These are phyloP conservation scores for Vitis riparia DNA, from an alignment of 164 flowering plant species.

Conservation along the genomic window DNA sequence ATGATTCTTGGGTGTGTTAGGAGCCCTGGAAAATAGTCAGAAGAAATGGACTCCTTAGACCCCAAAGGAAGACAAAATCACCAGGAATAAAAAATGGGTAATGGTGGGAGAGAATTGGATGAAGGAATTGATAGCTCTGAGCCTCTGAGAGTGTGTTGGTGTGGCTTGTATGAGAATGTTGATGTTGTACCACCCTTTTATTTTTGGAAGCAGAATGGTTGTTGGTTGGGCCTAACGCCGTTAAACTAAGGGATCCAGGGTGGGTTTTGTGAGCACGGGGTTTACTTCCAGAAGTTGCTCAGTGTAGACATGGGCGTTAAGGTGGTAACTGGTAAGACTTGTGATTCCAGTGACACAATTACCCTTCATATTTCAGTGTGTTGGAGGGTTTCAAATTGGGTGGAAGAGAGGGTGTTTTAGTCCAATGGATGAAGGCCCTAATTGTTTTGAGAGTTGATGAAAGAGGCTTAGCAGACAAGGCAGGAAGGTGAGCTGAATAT, in stretches of 20 bases:
- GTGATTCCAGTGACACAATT: not conserved
- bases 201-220: slow-evolving; percentile 20
- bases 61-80: not conserved
- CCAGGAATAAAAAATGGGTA: not conserved
- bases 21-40: slow-evolving; percentile 10
- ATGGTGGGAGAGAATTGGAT: not conserved
- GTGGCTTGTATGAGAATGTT: slow-evolving; percentile 33
- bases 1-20: not conserved
- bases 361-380: not conserved
- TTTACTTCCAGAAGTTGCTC: slow-evolving; percentile 17
- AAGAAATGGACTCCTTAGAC: not conserved
- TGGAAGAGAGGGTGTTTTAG: slow-evolving; percentile 5
- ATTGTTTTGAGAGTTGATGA: not conserved
- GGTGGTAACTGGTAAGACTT: not conserved
- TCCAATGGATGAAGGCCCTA: not conserved
- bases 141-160: slow-evolving; percentile 4
- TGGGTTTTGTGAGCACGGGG: no score
- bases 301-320: slow-evolving; percentile 17
- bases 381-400: no score
- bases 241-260: not conserved
- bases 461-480: slow-evolving; percentile 38
- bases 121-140: not conserved
- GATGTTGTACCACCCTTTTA: slow-evolving; percentile 17
- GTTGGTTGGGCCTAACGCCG: slow-evolving; percentile 22
- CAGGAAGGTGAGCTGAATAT: slow-evolving; percentile 46